Evolutionary conservation across 345 rosid genomes (phyloP), one percentile per base, ranked within the genome.

Genomic region (Toxicodendron radicans): DNA sequence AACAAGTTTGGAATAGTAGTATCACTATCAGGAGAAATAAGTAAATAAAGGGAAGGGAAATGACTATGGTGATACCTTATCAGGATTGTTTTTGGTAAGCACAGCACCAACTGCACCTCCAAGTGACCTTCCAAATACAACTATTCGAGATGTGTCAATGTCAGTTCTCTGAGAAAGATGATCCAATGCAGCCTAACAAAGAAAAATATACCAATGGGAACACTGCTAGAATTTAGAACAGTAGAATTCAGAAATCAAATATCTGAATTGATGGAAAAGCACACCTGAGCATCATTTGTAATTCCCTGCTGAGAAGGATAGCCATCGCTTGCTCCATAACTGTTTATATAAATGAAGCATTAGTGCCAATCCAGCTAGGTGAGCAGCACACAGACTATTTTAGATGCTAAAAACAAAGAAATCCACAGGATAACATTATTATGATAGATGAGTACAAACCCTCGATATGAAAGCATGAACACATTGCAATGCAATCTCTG

Each of bases 21-120:
- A 13, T 2, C 18, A 51, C 1, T 14, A 51, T 16, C 7, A 1
- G 54, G 8, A 51, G 18, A 51, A 51, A 0, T 4, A 3, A 51
- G 16, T 16, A 51, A 51, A 51, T 38, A 38, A 38, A 5, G 9
- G 43, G 43, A 38, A 38, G 43, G 43, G 43, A 9, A 21, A 61
- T 53, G 18, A 45, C 58, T 20, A 35, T 20, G 64, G 17, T 11
- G 46, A 68, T 84, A 95, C 99, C 98, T 91, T 93, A 54, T 89
- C 90, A 23, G 96, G 99, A 76, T 93, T 95, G 84, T 89, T 95
- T 87, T 86, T 91, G 58, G 95, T 80, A 68, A 95, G 91, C 73
- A 88, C 85, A 75, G 99, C 73, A 76, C 99, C 99, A 60, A 95
- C 99, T 45, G 99, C 99, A 81, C 99, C 99, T 35, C 99, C 99